Evolutionary conservation across 768 basidiomycete species (phyloP).

Genomic region (Sporobolomyces phaffii): DNA sequence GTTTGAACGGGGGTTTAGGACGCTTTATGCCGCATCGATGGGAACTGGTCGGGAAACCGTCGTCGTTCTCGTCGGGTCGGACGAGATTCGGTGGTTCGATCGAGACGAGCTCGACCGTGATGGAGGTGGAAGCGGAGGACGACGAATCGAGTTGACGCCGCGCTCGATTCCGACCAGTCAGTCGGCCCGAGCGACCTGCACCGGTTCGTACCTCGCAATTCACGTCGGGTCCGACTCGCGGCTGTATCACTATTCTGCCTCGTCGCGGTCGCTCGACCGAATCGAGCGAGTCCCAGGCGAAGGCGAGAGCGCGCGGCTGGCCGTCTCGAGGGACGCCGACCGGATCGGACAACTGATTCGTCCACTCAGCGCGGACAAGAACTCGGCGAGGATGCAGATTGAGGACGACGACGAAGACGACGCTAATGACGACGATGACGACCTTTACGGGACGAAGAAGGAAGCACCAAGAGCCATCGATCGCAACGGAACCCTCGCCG

Average conservation of each 20-base stretch:
- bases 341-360: not conserved
- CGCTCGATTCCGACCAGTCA: not conserved
- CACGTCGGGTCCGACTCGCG: not conserved
- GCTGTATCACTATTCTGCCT: not conserved
- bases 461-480: too few species aligned
- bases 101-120: constrained; percentile 1
- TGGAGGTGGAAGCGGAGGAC: too few species aligned
- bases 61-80: constrained; percentile 1
- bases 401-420: constrained; percentile 26
- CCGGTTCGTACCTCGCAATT: not conserved
- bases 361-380: not conserved
- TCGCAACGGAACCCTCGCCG: too few species aligned
- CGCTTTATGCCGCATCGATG: not conserved
- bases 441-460: constrained; percentile 25
- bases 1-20: not conserved
- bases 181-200: constrained; percentile 1
- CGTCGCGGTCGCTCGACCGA: not conserved
- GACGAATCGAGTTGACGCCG: not conserved
- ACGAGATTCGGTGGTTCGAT: not conserved
- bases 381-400: not conserved
- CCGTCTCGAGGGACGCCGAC: not conserved
- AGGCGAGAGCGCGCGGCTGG: not conserved
- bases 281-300: not conserved
- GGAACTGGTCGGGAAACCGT: not conserved
- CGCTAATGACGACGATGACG: constrained; percentile 31